Base-by-base conservation (phyloP, 2,329 filamentous ascomycete species). In the Fusarium papillatum region DNA sequence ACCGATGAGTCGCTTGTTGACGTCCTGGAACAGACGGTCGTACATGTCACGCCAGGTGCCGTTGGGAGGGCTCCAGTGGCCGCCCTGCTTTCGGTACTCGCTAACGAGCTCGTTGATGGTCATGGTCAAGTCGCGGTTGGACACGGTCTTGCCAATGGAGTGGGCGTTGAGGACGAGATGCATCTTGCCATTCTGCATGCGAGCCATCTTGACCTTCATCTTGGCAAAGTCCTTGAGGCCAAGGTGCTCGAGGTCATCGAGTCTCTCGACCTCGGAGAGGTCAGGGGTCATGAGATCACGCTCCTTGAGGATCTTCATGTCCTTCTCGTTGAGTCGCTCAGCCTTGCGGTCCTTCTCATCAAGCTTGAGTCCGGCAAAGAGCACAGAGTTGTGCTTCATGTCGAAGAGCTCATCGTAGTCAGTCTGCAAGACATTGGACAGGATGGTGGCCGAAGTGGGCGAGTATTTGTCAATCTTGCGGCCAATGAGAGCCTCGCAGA, bases 381-480 rank as follows among this genome's bases (percentile, higher is more conserved):
- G 82, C 26, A 86, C 81, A 24, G 86, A 87, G 64, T 78, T 65
- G 75, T 86, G 83, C 75, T 84, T 85, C 82, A 87, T 79, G 78
- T 87, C 86, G 63, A 87, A 87, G 53, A 87, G 84, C 79, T 87
- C 86, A 60, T 87, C 84, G 66, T 87, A 87, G 77, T 87, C 85
- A 22, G 85, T 87, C 80, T 87, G 85, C 29, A 87, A 82, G 36
- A 86, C 82, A 62, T 85, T 84, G 59, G 84, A 82, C 34, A 88
- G 74, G 68, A 88, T 81, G 17, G 79, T 76, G 26, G 82, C 79
- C 1, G 82, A 78, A 24, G 78, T 78, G 24, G 82, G 77, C 34
- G 83, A 84, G 57, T 77, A 72, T n/a, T 81, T 80, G 75, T 87
- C 83, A 24, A 87, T 80, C 65, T 80, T 83, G 66, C 85, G 83